phyloP scores from a whole-genome alignment of 106 monocot species.

The Dendrobium officinale region DNA sequence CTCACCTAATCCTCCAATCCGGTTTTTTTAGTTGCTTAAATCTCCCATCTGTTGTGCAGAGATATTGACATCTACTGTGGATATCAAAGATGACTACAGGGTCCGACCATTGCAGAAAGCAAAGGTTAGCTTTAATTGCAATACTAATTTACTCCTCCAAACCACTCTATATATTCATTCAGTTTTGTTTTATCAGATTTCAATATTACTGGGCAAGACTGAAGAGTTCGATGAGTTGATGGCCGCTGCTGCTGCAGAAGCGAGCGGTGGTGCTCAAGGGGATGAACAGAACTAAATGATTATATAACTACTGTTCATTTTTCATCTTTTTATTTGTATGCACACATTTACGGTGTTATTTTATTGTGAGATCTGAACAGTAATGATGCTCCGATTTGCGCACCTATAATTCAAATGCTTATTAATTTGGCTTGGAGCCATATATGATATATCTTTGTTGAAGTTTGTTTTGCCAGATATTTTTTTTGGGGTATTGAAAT shows the following conservation, averaged over 20 bases:
- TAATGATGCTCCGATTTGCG: too few species aligned
- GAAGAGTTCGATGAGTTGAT: constrained; percentile 35
- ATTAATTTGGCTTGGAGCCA: too few species aligned
- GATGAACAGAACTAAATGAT: constrained; percentile 14
- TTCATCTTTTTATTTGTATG: neutral
- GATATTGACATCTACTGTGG: constrained; percentile 25
- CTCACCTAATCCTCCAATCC: neutral
- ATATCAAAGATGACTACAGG: constrained; percentile 27
- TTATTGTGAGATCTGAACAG: too few species aligned
- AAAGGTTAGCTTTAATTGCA: constrained; percentile 11
- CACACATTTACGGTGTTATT: too few species aligned
- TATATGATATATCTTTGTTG: too few species aligned
- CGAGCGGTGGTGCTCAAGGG: constrained; percentile 19
- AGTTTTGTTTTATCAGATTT: constrained; percentile 10
- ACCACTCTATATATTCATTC: neutral
- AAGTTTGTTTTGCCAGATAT: too few species aligned
- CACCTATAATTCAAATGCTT: too few species aligned
- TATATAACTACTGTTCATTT: too few species aligned
- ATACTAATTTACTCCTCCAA: neutral
- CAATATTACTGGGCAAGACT: constrained; percentile 23
- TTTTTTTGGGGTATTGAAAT: too few species aligned
- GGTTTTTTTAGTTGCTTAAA: neutral
- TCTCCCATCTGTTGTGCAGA: constrained; percentile 1
- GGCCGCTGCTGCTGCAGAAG: constrained; percentile 33
- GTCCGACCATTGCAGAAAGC: constrained; percentile 24